A percentile compares a stretch with the other conserved stretches of the same genome.
Conservation (phyloP, 305 asterid species). For the Fraxinus ornus region DNA sequence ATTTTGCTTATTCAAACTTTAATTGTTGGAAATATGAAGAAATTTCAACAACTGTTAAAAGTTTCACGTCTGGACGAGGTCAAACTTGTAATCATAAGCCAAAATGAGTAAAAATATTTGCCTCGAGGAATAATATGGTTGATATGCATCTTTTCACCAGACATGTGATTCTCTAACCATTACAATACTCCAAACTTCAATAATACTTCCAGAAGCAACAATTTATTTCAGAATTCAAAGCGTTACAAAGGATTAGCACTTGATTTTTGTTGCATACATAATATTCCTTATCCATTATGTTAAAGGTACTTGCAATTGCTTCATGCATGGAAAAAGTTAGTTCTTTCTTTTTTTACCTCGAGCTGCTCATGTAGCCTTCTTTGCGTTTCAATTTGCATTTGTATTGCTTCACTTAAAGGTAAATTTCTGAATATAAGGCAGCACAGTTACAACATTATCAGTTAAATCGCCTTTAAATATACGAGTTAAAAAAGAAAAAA, state of each 20-base stretch:
- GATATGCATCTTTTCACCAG: neutral
- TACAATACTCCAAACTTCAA: slow-evolving; percentile 19
- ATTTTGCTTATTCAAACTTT: neutral
- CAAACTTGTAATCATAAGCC: neutral
- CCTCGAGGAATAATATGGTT: neutral
- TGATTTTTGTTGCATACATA: neutral
- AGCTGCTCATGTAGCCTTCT: slow-evolving; percentile 85
- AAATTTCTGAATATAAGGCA: slow-evolving; percentile 50
- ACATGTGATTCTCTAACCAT: neutral
- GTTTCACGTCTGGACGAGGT: too few species aligned
- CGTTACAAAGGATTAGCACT: neutral
- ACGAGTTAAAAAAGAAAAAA: slow-evolving; percentile 22
- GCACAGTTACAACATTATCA: slow-evolving; percentile 13
- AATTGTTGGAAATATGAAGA: neutral
- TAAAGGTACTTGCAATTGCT: slow-evolving; percentile 1
- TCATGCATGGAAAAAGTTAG: neutral
- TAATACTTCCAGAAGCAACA: neutral
- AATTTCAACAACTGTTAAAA: neutral
- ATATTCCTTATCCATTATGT: neutral
- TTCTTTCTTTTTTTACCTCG: slow-evolving; percentile 49
- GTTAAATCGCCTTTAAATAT: slow-evolving; percentile 13
- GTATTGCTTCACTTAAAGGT: slow-evolving; percentile 80
- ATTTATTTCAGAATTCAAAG: neutral
- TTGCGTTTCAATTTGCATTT: slow-evolving; percentile 89
- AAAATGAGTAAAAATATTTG: neutral